These are phyloP conservation scores for Cyclanthera cordifolia DNA, from an alignment of 306 rosid species.

Conservation along the genomic window DNA sequence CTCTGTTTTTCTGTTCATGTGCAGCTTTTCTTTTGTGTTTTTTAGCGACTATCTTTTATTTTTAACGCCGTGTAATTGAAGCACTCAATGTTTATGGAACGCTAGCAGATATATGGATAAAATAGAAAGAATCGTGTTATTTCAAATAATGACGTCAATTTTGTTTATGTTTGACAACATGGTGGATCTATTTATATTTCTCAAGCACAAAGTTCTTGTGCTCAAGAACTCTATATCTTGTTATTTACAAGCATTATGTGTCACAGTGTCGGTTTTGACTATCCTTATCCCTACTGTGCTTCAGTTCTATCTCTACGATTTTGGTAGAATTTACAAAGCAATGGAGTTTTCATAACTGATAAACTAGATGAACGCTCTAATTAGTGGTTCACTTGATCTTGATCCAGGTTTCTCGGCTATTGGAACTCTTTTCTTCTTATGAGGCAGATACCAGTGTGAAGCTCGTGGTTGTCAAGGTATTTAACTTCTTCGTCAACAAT, in stretches of 20 bases:
- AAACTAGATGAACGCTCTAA: not conserved
- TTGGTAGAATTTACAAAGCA: not conserved
- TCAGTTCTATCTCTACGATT: not conserved
- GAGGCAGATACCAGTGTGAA: conserved; percentile 56
- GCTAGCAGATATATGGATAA: not conserved
- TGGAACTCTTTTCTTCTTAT: conserved; percentile 41
- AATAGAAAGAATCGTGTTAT: not conserved
- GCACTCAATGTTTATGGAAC: not conserved
- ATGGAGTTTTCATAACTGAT: not conserved
- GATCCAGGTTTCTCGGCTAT: conserved; percentile 45
- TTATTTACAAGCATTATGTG: not conserved
- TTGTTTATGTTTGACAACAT: not conserved
- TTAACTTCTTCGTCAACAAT: not conserved
- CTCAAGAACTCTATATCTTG: conserved; percentile 1
- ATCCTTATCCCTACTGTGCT: not conserved
- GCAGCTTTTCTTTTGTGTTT: not conserved
- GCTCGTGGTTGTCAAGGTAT: conserved; percentile 64
- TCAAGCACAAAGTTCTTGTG: not conserved
- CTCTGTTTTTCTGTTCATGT: not conserved
- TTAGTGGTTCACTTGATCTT: not conserved
- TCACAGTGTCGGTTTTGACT: not conserved
- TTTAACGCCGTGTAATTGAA: not conserved
- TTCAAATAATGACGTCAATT: not conserved
- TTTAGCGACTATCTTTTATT: not conserved
- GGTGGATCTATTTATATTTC: not conserved